Percentiles rank a stretch among this genome's conserved stretches.
Evolutionary conservation across 1,284 basidiomycete genomes (phyloP).

Genomic region (Rhodotorula sp.): DNA sequence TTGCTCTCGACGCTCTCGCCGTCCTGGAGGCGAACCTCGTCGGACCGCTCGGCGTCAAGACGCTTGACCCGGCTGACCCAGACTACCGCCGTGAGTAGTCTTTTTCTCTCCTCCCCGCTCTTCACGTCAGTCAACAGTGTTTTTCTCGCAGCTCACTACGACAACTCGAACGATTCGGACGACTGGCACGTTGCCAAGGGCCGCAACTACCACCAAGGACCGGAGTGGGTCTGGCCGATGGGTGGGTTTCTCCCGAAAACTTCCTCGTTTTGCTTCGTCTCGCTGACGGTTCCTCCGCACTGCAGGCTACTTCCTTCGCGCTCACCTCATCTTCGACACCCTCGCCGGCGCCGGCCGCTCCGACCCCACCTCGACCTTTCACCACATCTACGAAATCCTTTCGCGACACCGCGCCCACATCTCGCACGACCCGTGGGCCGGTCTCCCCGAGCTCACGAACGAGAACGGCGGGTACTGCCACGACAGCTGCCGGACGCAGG

Average conservation of each 20-base stretch:
- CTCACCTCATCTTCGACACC: slow-evolving; percentile 82
- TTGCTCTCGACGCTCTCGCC: slow-evolving; percentile 73
- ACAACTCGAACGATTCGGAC: slow-evolving; percentile 84
- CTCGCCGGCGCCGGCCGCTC: slow-evolving; percentile 57
- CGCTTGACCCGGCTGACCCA: slow-evolving; percentile 76
- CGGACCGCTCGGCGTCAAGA: slow-evolving; percentile 89
- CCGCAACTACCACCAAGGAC: slow-evolving; percentile 65
- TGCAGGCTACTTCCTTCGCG: slow-evolving; percentile 88
- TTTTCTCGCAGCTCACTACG: slow-evolving; percentile 63
- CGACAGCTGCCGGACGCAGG: slow-evolving; percentile 88
- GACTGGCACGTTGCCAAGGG: slow-evolving; percentile 83
- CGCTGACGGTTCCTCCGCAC: slow-evolving; percentile 77
- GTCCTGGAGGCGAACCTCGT: slow-evolving; percentile 73
- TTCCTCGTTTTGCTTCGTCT: slow-evolving; percentile 56
- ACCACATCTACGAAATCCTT: slow-evolving; percentile 72
- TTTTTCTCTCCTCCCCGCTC: background rate
- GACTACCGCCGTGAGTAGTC: slow-evolving; percentile 61
- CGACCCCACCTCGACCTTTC: slow-evolving; percentile 69
- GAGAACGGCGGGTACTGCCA: slow-evolving; percentile 68
- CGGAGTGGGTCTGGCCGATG: slow-evolving; percentile 52
- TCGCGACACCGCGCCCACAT: slow-evolving; percentile 71
- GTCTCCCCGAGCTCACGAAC: slow-evolving; percentile 73
- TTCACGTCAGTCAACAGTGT: background rate
- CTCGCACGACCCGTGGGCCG: slow-evolving; percentile 77
- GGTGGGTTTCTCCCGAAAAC: slow-evolving; percentile 8